phyloP scores from a whole-genome alignment of 352 stramenopile genomes.

The Detonula confervacea region DNA sequence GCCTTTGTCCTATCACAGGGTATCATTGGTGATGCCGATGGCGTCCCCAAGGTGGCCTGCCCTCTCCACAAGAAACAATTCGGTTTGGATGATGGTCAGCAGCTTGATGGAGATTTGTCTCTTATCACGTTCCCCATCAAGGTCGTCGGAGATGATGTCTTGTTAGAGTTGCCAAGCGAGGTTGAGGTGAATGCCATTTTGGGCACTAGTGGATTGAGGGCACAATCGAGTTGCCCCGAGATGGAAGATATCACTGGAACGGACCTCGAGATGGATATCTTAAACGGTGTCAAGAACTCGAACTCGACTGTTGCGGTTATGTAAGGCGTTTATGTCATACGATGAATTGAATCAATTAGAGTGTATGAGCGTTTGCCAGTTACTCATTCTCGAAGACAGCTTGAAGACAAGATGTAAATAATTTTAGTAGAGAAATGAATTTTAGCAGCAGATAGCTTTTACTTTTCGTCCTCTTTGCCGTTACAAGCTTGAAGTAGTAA shows the following conservation, averaged over 20 bases:
- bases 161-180: slow-evolving; percentile 86
- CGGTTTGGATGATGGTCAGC: slow-evolving; percentile 85
- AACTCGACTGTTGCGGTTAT: no score
- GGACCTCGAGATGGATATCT: slow-evolving; percentile 56
- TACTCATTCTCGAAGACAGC: no score
- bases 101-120: slow-evolving; percentile 86
- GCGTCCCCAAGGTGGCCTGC: slow-evolving; percentile 89
- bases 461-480: no score
- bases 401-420: no score
- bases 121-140: slow-evolving; percentile 90
- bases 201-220: slow-evolving; percentile 84
- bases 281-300: slow-evolving; percentile 36
- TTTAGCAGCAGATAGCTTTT: no score
- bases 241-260: slow-evolving; percentile 47
- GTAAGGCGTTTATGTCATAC: no score
- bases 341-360: no score
- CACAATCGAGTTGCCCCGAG: slow-evolving; percentile 63
- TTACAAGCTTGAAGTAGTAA: no score
- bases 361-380: no score
- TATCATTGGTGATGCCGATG: slow-evolving; percentile 88
- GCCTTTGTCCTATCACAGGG: slow-evolving; percentile 92
- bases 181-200: slow-evolving; percentile 89
- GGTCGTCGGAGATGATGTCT: slow-evolving; percentile 84
- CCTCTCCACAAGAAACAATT: slow-evolving; percentile 93
- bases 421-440: no score